A percentile compares a stretch with the other conserved stretches of the same genome.
phyloP scores from a whole-genome alignment of 2,329 filamentous ascomycete genomes.

The Neurospora crassa region DNA sequence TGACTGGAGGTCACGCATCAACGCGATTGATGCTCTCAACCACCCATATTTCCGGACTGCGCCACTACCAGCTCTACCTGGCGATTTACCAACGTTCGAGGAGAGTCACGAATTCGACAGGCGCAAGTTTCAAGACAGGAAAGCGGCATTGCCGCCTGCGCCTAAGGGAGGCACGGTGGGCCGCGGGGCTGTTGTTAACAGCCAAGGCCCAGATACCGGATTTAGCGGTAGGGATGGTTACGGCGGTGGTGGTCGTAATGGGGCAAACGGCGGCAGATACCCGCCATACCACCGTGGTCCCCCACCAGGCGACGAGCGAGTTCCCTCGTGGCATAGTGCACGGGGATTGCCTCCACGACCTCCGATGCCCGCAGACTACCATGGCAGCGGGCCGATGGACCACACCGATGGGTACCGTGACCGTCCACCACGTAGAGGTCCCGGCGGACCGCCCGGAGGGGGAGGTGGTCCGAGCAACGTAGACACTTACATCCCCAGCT shows the following conservation, averaged over 20 bases:
- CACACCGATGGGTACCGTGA: constrained; percentile 34
- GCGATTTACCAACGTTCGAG: constrained; percentile 83
- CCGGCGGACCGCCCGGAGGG: constrained; percentile 19
- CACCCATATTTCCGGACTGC: constrained; percentile 81
- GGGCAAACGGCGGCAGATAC: constrained; percentile 37
- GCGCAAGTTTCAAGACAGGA: constrained; percentile 79
- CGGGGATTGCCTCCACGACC: constrained; percentile 40
- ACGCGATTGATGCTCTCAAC: constrained; percentile 85
- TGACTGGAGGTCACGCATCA: constrained; percentile 81
- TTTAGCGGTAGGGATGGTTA: constrained; percentile 44
- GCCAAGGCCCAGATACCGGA: constrained; percentile 37
- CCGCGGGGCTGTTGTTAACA: constrained; percentile 44
- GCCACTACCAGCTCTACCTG: constrained; percentile 70
- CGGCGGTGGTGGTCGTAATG: constrained; percentile 31
- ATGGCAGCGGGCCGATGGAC: constrained; percentile 25
- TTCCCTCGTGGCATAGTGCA: constrained; percentile 48
- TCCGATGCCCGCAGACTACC: constrained; percentile 33
- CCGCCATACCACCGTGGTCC: constrained; percentile 25
- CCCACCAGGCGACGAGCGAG: constrained; percentile 23
- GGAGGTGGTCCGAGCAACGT: constrained; percentile 21
- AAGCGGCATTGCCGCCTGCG: constrained; percentile 75
- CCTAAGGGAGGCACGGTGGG: constrained; percentile 88
- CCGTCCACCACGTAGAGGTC: constrained; percentile 11
- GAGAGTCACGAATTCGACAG: constrained; percentile 96
- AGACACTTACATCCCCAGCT: constrained; percentile 42